Conservation (phyloP, 257 asterid species). For the Handroanthus guayacan region DNA sequence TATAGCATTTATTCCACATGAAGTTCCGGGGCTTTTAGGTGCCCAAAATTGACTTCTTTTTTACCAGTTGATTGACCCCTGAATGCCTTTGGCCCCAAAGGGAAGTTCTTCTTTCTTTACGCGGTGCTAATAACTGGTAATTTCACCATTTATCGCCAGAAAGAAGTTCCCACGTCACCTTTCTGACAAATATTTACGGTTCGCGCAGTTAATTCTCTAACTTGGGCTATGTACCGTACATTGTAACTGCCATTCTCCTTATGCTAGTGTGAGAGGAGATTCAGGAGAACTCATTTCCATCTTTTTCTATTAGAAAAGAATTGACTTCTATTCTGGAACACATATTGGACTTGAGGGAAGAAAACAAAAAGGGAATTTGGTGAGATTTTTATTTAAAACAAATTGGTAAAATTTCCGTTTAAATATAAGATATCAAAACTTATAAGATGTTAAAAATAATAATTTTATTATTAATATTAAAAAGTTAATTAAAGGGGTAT, state of each 20-base stretch:
- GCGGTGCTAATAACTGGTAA: constrained; percentile 7
- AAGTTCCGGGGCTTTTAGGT: background rate
- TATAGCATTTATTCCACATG: background rate
- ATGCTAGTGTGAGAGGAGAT: background rate
- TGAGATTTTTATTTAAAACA: too few species aligned
- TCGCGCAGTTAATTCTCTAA: constrained; percentile 4
- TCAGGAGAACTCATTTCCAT: background rate
- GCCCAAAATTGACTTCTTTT: background rate
- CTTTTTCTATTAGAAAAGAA: too few species aligned
- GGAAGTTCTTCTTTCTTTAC: background rate
- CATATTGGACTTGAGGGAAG: too few species aligned
- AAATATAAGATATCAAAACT: too few species aligned
- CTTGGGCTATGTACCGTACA: constrained; percentile 2
- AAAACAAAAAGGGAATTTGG: too few species aligned
- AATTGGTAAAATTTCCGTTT: too few species aligned
- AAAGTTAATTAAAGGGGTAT: too few species aligned
- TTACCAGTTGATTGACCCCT: background rate
- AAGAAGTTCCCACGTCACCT: background rate
- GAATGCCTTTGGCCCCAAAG: background rate
- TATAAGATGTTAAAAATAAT: too few species aligned
- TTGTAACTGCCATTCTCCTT: constrained; percentile 1
- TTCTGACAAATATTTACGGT: background rate
- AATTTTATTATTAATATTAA: too few species aligned
- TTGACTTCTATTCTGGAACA: too few species aligned
- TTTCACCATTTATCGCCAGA: constrained; percentile 33